Conservation (phyloP, 73 alveolate species). For the Tetrahymena malaccensis region DNA sequence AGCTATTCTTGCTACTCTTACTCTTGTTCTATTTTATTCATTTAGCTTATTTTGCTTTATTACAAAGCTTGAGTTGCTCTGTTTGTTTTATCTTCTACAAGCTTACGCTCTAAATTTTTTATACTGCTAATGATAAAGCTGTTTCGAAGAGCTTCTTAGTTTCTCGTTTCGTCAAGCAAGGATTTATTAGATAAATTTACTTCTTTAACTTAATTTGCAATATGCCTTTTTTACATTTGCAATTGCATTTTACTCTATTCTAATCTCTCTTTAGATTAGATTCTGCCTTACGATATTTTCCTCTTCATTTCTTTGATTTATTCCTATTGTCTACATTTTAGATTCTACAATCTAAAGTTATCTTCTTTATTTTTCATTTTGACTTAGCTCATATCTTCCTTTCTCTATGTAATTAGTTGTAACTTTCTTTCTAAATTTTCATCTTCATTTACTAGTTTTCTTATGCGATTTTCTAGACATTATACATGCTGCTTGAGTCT, state of each 20-base stretch:
- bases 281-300: background rate
- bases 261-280: background rate
- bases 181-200: background rate
- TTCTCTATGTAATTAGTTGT: background rate
- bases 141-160: background rate
- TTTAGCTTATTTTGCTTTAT: background rate
- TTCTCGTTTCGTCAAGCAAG: background rate
- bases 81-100: background rate
- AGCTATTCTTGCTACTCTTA: background rate
- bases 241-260: background rate
- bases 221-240: background rate
- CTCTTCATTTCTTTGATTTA: background rate
- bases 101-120: background rate
- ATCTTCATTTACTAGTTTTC: background rate
- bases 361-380: background rate
- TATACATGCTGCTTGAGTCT: background rate
- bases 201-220: background rate
- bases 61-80: background rate
- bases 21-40: background rate
- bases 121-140: background rate
- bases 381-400: background rate
- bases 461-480: background rate
- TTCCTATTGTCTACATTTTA: background rate
- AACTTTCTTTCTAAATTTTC: background rate
- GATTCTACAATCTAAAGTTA: background rate